Evolutionary conservation across 2,329 filamentous ascomycete genomes (phyloP), one percentile per base, ranked within the genome.

Genomic region (Cytospora piceicola): DNA sequence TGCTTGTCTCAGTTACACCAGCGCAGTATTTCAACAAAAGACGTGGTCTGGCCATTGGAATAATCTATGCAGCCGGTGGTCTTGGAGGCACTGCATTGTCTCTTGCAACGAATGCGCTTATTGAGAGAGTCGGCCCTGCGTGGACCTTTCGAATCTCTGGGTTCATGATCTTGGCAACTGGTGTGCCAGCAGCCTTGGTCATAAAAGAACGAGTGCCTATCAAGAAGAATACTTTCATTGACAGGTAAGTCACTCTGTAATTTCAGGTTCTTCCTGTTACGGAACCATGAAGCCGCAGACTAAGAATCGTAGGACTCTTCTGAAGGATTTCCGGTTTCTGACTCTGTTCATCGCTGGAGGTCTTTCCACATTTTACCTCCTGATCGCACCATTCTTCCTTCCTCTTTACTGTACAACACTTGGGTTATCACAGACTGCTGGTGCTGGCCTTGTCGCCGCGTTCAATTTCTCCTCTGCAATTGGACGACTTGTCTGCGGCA

Each of bases 391-490:
- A 0, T 89, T 87, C 75, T 88, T 88, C 71, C 74, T 88, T 0
- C 86, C 86, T 0, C 75, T 88, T 0, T 87, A 86, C 69, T 80
- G 79, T 32, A 75, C 78, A 4, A 84, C 85, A 0, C 77, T 89
- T n/a, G 83, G 84, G 0, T 75, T 89, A 9, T 78, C 80, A 0
- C 80, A 84, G 1, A 77, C 77, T 9, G 80, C 79, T 0, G 87
- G 86, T 0, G 86, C 87, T 0, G 85, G 77, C 14, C 75, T 89
- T 0, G 79, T 89, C 0, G 87, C 87, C 0, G 85, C 81, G 1
- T 90, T 88, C 77, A 88, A 86, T 72, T 82, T 87, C 29, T 81
- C 85, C 0, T 88, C 86, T 0, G 86, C 86, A 0, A 71, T 87
- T 5, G 87, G 87, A 0, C 79, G 87, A 8, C 77, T 90, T 14